These are phyloP conservation scores for Ammopiptanthus mongolicus DNA, from an alignment of 306 rosid species.

Conservation along the genomic window DNA sequence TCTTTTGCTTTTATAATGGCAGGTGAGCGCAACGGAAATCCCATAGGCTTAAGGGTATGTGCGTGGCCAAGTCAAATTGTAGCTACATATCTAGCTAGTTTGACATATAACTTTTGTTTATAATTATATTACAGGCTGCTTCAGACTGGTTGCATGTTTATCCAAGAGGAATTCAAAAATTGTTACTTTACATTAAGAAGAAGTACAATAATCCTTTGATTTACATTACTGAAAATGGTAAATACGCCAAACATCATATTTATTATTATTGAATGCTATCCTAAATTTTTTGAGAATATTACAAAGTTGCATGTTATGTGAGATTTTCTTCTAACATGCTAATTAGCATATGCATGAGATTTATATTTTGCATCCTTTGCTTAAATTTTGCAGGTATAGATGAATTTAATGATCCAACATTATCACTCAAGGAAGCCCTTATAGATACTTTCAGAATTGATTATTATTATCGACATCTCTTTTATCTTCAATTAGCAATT, in stretches of 20 bases:
- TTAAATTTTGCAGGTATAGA: constrained; percentile 38
- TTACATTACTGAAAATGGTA: constrained; percentile 66
- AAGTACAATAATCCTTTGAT: constrained; percentile 50
- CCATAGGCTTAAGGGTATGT: constrained; percentile 45
- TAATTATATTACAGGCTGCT: constrained; percentile 37
- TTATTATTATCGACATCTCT: constrained; percentile 40
- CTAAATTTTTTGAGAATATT: too few species aligned
- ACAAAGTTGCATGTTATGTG: too few species aligned
- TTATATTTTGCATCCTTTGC: background rate
- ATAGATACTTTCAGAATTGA: constrained; percentile 42
- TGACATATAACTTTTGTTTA: background rate
- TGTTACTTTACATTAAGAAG: constrained; percentile 30
- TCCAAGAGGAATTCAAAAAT: constrained; percentile 43
- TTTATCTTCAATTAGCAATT: constrained; percentile 38
- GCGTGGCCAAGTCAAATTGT: background rate
- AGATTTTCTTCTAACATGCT: background rate
- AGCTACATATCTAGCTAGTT: background rate
- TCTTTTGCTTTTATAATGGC: background rate
- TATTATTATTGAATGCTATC: background rate
- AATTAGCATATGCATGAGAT: background rate
- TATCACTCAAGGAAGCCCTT: constrained; percentile 40
- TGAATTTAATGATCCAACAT: constrained; percentile 39
- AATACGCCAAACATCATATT: background rate
- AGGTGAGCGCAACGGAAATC: constrained; percentile 39
- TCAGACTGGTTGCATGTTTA: constrained; percentile 42